A percentile compares a stretch with the other conserved stretches of the same genome.
These are phyloP conservation scores for Smithsoniella earleae DNA, from an alignment of 163 green algal genomes.

Conservation along the genomic window DNA sequence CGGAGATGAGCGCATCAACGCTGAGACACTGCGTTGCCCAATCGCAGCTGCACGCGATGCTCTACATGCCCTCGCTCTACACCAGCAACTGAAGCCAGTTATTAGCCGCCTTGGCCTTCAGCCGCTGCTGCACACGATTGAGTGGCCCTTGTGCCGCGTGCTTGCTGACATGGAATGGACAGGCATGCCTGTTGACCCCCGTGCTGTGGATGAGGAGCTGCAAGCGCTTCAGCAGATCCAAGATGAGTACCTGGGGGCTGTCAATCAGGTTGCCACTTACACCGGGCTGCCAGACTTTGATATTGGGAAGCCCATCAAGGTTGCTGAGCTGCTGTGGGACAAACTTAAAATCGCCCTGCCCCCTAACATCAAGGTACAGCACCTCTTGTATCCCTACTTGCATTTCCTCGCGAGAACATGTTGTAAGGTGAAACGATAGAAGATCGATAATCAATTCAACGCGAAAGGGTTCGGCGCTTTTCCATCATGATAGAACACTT, in stretches of 20 bases:
- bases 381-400: neutral
- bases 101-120: slow-evolving; percentile 36
- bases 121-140: slow-evolving; percentile 41
- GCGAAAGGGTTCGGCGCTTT: too few relatives aligned
- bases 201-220: slow-evolving; percentile 40
- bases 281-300: neutral
- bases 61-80: neutral
- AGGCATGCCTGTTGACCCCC: slow-evolving; percentile 43
- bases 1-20: too few relatives aligned
- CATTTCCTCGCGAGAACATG: too few relatives aligned
- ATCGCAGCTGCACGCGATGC: neutral
- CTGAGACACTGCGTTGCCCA: neutral
- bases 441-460: too few relatives aligned
- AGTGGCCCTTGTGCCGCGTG: slow-evolving; percentile 64
- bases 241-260: slow-evolving; percentile 34
- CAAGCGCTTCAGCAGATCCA: slow-evolving; percentile 48
- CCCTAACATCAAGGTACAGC: slow-evolving; percentile 33
- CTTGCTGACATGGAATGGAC: slow-evolving; percentile 60
- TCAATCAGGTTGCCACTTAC: neutral
- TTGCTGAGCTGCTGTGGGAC: slow-evolving; percentile 53
- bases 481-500: too few relatives aligned
- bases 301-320: slow-evolving; percentile 37
- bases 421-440: too few relatives aligned
- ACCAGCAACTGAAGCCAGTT: neutral
- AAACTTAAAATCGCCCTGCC: slow-evolving; percentile 51